Evolutionary conservation across 2,329 filamentous ascomycete genomes (phyloP), one percentile per base, ranked within the genome.

Genomic region (Dothistroma septosporum): DNA sequence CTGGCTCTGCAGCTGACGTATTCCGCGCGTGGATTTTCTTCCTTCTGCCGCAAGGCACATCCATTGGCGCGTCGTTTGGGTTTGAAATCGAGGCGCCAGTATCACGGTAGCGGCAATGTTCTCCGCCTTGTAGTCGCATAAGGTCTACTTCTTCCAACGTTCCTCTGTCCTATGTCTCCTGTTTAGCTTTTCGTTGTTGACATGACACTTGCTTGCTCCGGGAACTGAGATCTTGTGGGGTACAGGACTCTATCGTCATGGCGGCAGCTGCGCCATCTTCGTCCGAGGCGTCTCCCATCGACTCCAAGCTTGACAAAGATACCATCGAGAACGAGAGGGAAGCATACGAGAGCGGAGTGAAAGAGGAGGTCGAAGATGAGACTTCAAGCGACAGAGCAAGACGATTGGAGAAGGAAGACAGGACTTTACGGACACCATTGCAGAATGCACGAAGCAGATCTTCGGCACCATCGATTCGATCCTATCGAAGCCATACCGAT

Each of bases 331-430:
- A 75, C 76, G 76, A 56, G 10, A 2, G 16, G 22, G 11, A 32
- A 10, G 22, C 44, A 10, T n/a, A 8, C 21, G n/a, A 60, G 0
- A 41, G 4, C 19, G 14, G 6, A n/a, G 10, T 9, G 22, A 47
- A 60, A 44, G 46, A 55, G 32, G 58, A 59, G 46, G 22, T 47
- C 9, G 57, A 53, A 54, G 57, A 54, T 16, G 57, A 59, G 32
- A 58, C 56, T 24, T 49, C 48, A 21, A 52, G 57, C 24, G 44
- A 49, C 28, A 8, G 77, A 78, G 74, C 77, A 74, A 76, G 75
- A 76, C 77, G 73, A 78, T 75, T 78, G 19, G 50, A 49, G 16
- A 46, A 49, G 48, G 54, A 56, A 47, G 52, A 55, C 47, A 50
- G 28, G 12, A 22, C 41, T 19, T 44, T 44, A 19, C 41, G 50